phyloP scores from a whole-genome alignment of 345 rosid species.

The Syzygium grande region DNA sequence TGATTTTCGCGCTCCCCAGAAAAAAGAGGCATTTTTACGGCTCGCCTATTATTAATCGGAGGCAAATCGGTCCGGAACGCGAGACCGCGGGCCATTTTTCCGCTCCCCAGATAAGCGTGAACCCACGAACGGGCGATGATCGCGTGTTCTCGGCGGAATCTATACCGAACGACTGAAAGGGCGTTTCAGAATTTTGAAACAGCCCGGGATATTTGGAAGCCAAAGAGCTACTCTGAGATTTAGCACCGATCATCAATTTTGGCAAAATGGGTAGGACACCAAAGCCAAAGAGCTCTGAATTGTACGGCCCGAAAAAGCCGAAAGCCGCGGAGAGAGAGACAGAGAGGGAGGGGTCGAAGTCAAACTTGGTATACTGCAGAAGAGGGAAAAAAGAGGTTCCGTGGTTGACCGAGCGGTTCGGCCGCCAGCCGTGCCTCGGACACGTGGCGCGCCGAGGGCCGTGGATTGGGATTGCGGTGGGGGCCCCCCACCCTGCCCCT shows the following conservation, averaged over 20 bases:
- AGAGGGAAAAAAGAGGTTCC: not conserved
- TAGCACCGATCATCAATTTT: not conserved
- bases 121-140: not conserved
- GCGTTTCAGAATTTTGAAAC: not conserved
- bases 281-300: not conserved
- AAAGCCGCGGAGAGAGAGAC: not conserved
- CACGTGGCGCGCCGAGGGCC: not conserved
- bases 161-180: not conserved
- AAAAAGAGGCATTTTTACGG: no score
- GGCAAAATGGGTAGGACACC: not conserved
- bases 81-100: not conserved
- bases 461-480: not conserved
- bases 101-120: not conserved
- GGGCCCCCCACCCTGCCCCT: no score
- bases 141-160: fast-evolving
- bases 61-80: fast-evolving
- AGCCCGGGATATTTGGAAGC: not conserved
- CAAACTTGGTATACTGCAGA: not conserved
- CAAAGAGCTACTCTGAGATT: not conserved
- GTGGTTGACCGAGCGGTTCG: not conserved
- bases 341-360: not conserved
- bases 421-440: not conserved
- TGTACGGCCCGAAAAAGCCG: not conserved
- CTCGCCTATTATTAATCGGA: not conserved
- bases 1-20: no score